Evolutionary conservation across 805 yeast genomes (phyloP), one percentile per base, ranked within the genome.

Genomic region (Yamadazyma nakazawae): DNA sequence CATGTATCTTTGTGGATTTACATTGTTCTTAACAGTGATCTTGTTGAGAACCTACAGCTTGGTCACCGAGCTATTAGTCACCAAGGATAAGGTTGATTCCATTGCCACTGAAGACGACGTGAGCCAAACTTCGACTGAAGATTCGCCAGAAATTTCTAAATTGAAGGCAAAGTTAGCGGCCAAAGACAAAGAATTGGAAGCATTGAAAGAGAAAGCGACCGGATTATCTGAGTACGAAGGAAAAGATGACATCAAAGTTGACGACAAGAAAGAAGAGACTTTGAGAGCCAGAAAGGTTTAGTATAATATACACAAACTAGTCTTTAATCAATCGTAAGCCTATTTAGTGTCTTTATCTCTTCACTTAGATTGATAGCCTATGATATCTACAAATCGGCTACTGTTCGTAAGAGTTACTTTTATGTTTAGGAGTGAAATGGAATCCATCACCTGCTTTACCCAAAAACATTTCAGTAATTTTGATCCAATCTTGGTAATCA

Each of bases 401-500:
- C 32, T 42, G 30, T 28, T 61, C 78, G 58, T 80, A 88, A 2
- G 97, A 76, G 57, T 87, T 94, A 67, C 96, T 88, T 76, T 94
- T 94, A 64, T 94, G 99, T 68, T 94, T 94, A 45, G 99, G 99
- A 45, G 78, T 77, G 61, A 90, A 94, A 43, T 78, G 80, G 67
- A 94, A 94, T 36, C 68, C 72, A 1, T 80, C 85, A 45, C 84
- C 81, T 0, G 85, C 87, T 47, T 88, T 89, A 17, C 99, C 99
- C 54, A 92, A 76, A 62, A 92, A 92, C 95, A 91, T 81, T 65
- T 94, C 99, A 14, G 96, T 80, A 54, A 94, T 80, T 67, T 91
- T 94, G 63, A 94, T 87, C 99, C 99, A 94, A 66, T 94, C 99
- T 58, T 76, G 79, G 67, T 84, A 88, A 67, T 92, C 95, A 3